Conservation (phyloP, 2,329 filamentous ascomycete species). For the Amylocarpus encephaloides region DNA sequence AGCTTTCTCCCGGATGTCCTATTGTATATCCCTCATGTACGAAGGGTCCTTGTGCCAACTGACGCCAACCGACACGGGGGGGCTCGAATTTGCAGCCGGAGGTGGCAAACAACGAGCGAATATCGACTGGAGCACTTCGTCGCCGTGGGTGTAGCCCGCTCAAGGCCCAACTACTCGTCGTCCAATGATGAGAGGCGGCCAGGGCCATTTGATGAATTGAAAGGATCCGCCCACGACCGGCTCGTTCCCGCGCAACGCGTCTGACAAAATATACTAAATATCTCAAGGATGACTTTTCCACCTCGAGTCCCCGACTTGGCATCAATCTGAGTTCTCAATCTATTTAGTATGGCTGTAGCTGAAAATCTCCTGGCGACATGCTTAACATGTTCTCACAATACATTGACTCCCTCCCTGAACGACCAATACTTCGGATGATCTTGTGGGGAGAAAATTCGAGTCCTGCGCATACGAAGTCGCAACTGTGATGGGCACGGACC, state of each 20-base stretch:
- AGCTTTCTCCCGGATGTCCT: neutral
- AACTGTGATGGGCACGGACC: too few species aligned
- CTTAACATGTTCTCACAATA: too few species aligned
- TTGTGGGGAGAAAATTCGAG: too few species aligned
- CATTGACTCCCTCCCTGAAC: too few species aligned
- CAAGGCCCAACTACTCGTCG: conserved; percentile 2
- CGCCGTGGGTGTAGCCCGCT: neutral
- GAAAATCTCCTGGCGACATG: too few species aligned
- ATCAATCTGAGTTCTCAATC: neutral
- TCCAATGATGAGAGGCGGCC: neutral
- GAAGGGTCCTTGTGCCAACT: too few species aligned
- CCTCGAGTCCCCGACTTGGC: neutral
- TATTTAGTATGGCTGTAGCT: neutral
- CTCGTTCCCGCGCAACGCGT: neutral
- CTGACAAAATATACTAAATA: neutral
- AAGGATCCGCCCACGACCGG: neutral
- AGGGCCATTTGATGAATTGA: neutral
- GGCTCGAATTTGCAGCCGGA: too few species aligned
- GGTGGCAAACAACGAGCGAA: neutral
- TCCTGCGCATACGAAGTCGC: too few species aligned
- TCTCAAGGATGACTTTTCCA: neutral
- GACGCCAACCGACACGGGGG: too few species aligned
- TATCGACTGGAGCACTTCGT: neutral
- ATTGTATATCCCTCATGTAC: neutral
- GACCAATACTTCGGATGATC: too few species aligned